Evolutionary conservation across 257 asterid species (phyloP).

Genomic region (Ehretia macrophylla): DNA sequence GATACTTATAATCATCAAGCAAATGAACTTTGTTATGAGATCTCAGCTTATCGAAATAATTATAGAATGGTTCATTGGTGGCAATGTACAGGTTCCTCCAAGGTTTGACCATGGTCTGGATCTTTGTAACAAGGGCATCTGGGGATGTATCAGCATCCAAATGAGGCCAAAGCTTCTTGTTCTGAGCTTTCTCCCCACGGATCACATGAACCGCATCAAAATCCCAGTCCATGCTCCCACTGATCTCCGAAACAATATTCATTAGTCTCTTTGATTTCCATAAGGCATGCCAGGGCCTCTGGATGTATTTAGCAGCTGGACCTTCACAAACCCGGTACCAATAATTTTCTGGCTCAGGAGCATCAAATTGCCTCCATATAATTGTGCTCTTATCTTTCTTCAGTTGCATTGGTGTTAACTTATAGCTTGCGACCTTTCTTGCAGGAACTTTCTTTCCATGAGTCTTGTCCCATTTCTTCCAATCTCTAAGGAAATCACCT

Average conservation of each 20-base stretch:
- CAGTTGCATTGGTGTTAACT: constrained; percentile 68
- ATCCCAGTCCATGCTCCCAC: constrained; percentile 99
- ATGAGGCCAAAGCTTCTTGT: constrained; percentile 76
- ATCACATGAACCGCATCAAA: constrained; percentile 88
- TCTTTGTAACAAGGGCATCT: constrained; percentile 59
- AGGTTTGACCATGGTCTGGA: constrained; percentile 50
- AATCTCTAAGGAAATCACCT: constrained; percentile 64
- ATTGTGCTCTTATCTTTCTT: constrained; percentile 72
- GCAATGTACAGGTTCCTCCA: constrained; percentile 90
- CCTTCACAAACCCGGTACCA: constrained; percentile 98
- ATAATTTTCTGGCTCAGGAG: constrained; percentile 83
- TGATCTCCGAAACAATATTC: constrained; percentile 86
- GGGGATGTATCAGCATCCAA: constrained; percentile 90
- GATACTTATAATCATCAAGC: constrained; percentile 69
- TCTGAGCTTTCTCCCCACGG: constrained; percentile 79
- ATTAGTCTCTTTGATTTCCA: constrained; percentile 94
- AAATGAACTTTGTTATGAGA: constrained; percentile 84
- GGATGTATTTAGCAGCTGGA: constrained; percentile 63
- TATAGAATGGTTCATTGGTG: constrained; percentile 81
- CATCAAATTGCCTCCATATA: constrained; percentile 71
- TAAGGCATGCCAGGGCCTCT: constrained; percentile 83
- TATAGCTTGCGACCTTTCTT: constrained; percentile 58
- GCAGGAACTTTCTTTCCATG: constrained; percentile 56
- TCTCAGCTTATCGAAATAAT: constrained; percentile 87
- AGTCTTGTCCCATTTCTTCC: constrained; percentile 76